Percentiles rank a stretch among this genome's conserved stretches.
Conservation (phyloP, 768 basidiomycete genomes). For the Boletus tylopilopsis region DNA sequence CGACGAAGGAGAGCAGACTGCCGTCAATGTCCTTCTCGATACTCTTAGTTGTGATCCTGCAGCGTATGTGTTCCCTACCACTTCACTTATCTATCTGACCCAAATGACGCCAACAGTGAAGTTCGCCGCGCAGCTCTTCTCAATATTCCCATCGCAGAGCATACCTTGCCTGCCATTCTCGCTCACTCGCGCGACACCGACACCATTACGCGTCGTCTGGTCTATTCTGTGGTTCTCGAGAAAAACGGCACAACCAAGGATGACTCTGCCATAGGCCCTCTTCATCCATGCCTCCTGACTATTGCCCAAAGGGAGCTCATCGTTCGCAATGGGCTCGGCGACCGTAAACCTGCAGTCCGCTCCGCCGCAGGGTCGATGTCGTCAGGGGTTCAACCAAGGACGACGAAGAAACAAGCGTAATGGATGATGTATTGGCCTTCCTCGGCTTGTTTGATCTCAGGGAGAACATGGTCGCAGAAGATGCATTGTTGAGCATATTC, state of each 20-base stretch:
- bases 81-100: not conserved
- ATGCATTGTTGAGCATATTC: constrained; percentile 74
- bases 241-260: constrained; percentile 33
- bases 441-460: constrained; percentile 57
- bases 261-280: constrained; percentile 43
- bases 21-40: constrained; percentile 61
- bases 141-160: constrained; percentile 56
- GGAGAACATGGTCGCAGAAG: constrained; percentile 60
- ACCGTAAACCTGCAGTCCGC: constrained; percentile 73
- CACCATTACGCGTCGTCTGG: constrained; percentile 62
- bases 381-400: constrained; percentile 34
- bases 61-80: constrained; percentile 47
- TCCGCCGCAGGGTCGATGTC: constrained; percentile 66
- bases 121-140: constrained; percentile 79
- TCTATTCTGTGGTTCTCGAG: constrained; percentile 61
- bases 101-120: constrained; percentile 49
- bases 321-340: constrained; percentile 79
- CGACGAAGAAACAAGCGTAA: constrained; percentile 35
- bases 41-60: constrained; percentile 69
- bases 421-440: constrained; percentile 43
- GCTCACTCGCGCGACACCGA: constrained; percentile 80
- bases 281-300: constrained; percentile 62
- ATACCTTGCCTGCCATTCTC: constrained; percentile 64
- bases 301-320: constrained; percentile 74
- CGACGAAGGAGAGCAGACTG: constrained; percentile 43